Base-by-base conservation (phyloP, 2,329 filamentous ascomycete genomes). In the Lomentospora prolificans region DNA sequence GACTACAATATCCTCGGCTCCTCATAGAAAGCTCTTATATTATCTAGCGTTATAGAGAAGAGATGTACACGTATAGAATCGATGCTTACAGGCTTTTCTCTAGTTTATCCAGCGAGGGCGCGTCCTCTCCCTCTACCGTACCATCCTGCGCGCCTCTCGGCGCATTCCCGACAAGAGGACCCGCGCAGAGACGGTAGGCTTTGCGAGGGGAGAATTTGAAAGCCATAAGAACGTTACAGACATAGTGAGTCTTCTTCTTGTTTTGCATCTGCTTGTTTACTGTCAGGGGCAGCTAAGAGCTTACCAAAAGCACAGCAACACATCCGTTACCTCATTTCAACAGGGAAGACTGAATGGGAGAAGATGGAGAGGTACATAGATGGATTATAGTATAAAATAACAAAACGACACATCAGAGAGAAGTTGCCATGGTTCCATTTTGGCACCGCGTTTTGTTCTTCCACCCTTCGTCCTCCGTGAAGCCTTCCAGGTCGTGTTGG, bases 261-360 rank as follows among this genome's bases (percentile, higher is more conserved):
- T 6, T 4, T 30, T 46, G 9, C 25, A 12, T 46, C 51, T 52
- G 3, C 19, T 24, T 30, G 19, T 7, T 33, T 9, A 30, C 33
- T 7, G 14, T n/a, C 3, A 6, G 24, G 24, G 25, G 22, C 36
- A 22, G 27, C 19, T 31, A 27, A 22, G 36, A 30, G 46, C 28
- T 51, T 33, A 55, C 52, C 27, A 55, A 5, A 41, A 4, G 14
- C 17, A 31, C 25, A 82, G 80, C 68, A 70, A 60, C 82, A 85
- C 62, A 81, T 85, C 60, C 75, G 79, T 57, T 85, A 85, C 65
- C 74, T 86, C 36, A 66, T 85, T 57, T 84, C 81, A 8, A 84
- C 78, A 3, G 82, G 82, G 55, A 85, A 82, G 69, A 82, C 80
- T 25, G 78, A 85, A 64, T 85, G 82, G 81, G 79, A 85, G 62